Conservation (phyloP, 345 rosid species). For the Brassica napus region DNA sequence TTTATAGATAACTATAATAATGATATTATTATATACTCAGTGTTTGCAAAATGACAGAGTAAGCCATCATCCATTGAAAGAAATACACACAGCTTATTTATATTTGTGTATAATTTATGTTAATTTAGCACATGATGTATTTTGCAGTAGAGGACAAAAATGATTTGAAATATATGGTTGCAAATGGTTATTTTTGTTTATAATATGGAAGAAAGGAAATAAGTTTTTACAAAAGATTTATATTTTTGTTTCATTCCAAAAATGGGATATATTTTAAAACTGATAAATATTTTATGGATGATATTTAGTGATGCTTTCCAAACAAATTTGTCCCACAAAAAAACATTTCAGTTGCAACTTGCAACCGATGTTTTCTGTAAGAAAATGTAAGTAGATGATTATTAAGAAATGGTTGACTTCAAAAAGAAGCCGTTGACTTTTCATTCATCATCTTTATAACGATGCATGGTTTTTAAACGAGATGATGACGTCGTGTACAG, state of each 20-base stretch:
- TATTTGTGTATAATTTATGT: neutral
- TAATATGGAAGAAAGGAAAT: neutral
- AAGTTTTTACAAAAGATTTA: neutral
- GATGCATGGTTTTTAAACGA: neutral
- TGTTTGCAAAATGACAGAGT: neutral
- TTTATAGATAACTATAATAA: neutral
- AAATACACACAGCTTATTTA: neutral
- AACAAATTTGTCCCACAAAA: neutral
- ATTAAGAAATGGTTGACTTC: neutral
- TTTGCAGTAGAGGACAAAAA: neutral
- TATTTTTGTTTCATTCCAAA: neutral
- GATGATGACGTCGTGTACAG: slow-evolving; percentile 36
- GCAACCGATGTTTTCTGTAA: neutral
- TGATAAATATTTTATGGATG: neutral
- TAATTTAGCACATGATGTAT: neutral
- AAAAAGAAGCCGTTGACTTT: neutral
- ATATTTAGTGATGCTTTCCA: neutral
- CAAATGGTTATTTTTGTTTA: neutral
- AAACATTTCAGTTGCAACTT: neutral
- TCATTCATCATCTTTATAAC: neutral
- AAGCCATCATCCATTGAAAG: neutral
- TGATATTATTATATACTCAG: neutral
- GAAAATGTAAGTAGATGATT: neutral
- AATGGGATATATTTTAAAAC: neutral
- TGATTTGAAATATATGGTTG: neutral